Evolutionary conservation across 306 rosid species (phyloP).

Genomic region (Glycine soja): DNA sequence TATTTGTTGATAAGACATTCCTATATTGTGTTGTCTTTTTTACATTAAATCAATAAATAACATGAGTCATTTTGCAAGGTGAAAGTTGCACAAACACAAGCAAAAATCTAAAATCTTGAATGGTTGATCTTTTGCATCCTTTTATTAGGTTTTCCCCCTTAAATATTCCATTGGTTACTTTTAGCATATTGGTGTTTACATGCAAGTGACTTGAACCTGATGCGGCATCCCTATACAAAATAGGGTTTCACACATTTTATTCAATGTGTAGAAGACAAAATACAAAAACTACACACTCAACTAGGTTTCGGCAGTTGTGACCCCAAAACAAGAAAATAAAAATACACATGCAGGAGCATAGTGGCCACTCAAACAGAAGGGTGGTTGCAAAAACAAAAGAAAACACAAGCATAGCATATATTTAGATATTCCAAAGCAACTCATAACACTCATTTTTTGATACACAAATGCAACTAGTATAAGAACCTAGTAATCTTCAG

Average conservation of each 20-base stretch:
- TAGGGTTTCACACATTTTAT: constrained; percentile 55
- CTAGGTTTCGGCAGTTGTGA: constrained; percentile 2
- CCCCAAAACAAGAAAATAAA: constrained; percentile 25
- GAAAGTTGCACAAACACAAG: no score
- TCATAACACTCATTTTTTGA: constrained; percentile 14
- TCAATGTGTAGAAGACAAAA: constrained; percentile 42
- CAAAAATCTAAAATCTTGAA: no score
- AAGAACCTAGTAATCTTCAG: constrained; percentile 77
- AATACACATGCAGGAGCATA: constrained; percentile 4
- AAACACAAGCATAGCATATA: constrained; percentile 28
- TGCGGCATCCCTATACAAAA: constrained; percentile 19
- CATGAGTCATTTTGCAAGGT: no score
- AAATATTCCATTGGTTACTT: no score
- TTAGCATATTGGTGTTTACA: no score
- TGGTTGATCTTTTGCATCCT: no score
- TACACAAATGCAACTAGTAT: neutral
- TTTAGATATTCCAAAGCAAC: constrained; percentile 9
- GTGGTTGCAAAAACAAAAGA: neutral
- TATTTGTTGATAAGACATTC: no score
- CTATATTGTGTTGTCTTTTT: no score
- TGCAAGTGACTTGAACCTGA: neutral
- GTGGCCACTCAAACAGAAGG: neutral
- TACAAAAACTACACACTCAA: constrained; percentile 39
- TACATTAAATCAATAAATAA: no score
- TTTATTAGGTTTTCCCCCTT: no score